Evolutionary conservation across 78 protist species (phyloP).

Genomic region (Speleostelium caveatum): DNA sequence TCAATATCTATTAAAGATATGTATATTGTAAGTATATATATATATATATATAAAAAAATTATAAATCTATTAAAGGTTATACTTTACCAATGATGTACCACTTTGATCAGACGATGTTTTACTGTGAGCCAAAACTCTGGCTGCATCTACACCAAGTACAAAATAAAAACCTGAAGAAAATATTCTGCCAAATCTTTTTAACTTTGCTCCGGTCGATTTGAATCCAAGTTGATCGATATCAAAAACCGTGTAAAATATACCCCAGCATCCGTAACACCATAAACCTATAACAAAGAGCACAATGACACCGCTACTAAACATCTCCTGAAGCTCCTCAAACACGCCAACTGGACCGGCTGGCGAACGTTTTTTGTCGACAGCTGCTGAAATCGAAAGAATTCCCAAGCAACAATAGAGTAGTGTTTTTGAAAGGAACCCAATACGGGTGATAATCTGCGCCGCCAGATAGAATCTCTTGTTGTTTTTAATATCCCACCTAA

Average conservation of each 20-base stretch:
- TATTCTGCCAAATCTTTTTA: slow-evolving; percentile 63
- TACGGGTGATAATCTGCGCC: slow-evolving; percentile 46
- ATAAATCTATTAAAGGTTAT: neutral
- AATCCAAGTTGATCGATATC: slow-evolving; percentile 65
- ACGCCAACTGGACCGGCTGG: slow-evolving; percentile 53
- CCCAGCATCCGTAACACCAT: slow-evolving; percentile 64
- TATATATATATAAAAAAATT: too few relatives aligned
- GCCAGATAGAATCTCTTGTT: slow-evolving; percentile 45
- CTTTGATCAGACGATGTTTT: neutral
- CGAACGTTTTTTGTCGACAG: slow-evolving; percentile 51
- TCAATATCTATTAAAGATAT: slow-evolving; percentile 6
- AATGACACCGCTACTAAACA: slow-evolving; percentile 58
- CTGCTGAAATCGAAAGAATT: slow-evolving; percentile 44
- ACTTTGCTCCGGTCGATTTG: slow-evolving; percentile 39
- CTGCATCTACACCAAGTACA: slow-evolving; percentile 69
- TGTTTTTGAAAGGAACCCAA: slow-evolving; percentile 58
- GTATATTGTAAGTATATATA: too few relatives aligned
- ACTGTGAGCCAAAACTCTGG: slow-evolving; percentile 15
- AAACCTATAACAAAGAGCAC: slow-evolving; percentile 37
- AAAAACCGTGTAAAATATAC: slow-evolving; percentile 42
- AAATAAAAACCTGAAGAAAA: slow-evolving; percentile 68
- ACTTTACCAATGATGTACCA: slow-evolving; percentile 59
- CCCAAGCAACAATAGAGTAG: slow-evolving; percentile 46
- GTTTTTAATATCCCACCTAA: slow-evolving; percentile 17
- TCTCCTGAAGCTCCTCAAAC: slow-evolving; percentile 62